These are phyloP conservation scores for Mucor lusitanicus DNA, from an alignment of 371 early-diverging fungal species.

Conservation along the genomic window DNA sequence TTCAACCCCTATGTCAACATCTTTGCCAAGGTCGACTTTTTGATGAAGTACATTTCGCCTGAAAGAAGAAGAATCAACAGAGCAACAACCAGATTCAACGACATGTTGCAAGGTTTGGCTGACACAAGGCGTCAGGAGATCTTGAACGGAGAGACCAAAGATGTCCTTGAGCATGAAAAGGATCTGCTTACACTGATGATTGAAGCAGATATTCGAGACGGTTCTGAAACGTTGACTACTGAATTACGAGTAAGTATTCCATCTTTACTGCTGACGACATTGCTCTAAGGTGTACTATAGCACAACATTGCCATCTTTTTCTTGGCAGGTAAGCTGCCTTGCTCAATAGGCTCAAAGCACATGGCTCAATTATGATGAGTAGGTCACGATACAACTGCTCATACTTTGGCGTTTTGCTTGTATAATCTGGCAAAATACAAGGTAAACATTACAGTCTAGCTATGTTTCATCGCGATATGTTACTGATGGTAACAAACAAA, in stretches of 20 bases:
- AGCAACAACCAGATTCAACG: constrained; percentile 7
- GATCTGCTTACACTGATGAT: neutral
- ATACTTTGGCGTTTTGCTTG: constrained; percentile 28
- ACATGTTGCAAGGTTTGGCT: constrained; percentile 10
- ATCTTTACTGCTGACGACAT: neutral
- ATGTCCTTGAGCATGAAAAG: constrained; percentile 35
- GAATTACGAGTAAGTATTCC: constrained; percentile 16
- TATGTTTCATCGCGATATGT: neutral
- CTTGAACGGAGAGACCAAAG: neutral
- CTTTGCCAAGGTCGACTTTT: constrained; percentile 12
- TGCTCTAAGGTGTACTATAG: neutral
- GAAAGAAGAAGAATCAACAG: constrained; percentile 4
- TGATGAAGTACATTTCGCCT: constrained; percentile 7
- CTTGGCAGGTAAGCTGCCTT: constrained; percentile 12
- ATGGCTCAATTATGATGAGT: neutral
- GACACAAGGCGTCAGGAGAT: constrained; percentile 16
- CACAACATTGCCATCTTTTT: constrained; percentile 20
- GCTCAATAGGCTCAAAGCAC: neutral
- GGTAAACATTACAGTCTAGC: constrained; percentile 4
- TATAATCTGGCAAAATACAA: constrained; percentile 24
- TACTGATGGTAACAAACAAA: neutral
- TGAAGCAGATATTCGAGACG: constrained; percentile 22
- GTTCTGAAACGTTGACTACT: constrained; percentile 13
- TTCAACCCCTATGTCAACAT: constrained; percentile 14
- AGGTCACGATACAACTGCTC: constrained; percentile 23